A percentile compares a stretch with the other conserved stretches of the same genome.
phyloP scores from a whole-genome alignment of 2,329 filamentous ascomycete genomes.

The Chalara sp. region DNA sequence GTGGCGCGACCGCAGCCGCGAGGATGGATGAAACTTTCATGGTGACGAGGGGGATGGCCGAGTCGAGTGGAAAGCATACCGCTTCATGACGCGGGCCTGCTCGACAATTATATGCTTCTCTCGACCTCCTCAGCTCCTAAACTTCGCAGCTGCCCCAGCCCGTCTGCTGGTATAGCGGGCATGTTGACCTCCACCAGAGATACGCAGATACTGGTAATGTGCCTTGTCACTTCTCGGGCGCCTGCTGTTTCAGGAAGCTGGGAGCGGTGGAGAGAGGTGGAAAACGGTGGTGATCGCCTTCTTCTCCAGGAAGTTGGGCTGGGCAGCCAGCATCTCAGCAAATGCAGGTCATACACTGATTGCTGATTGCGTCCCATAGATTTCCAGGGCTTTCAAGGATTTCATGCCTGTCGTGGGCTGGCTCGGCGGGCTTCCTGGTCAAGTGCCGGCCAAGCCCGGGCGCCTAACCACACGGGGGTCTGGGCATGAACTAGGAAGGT shows the following conservation, averaged over 20 bases:
- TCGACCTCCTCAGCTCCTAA: no score
- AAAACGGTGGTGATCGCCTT: not conserved
- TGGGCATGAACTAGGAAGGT: no score
- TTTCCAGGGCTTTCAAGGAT: no score
- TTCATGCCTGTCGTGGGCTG: no score
- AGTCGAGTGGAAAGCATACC: not conserved
- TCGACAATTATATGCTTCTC: not conserved
- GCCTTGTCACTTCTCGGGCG: not conserved
- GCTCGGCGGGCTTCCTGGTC: no score
- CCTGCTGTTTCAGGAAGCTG: not conserved
- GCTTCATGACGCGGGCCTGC: not conserved
- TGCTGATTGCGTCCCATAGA: no score
- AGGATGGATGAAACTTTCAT: slow-evolving; percentile 17
- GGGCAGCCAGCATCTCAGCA: no score
- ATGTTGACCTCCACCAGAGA: not conserved
- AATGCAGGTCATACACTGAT: no score
- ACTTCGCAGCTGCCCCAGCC: no score
- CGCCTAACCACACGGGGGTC: no score
- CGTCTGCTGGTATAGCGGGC: no score
- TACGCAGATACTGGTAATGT: not conserved
- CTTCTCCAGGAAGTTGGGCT: not conserved
- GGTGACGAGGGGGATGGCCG: not conserved
- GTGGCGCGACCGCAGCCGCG: slow-evolving; percentile 9
- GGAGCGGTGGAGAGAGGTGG: not conserved
- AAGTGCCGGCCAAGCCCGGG: no score